Percentiles rank a stretch among this genome's conserved stretches.
Conservation (phyloP, 208 protist species). For the Crithidia expoeki region DNA sequence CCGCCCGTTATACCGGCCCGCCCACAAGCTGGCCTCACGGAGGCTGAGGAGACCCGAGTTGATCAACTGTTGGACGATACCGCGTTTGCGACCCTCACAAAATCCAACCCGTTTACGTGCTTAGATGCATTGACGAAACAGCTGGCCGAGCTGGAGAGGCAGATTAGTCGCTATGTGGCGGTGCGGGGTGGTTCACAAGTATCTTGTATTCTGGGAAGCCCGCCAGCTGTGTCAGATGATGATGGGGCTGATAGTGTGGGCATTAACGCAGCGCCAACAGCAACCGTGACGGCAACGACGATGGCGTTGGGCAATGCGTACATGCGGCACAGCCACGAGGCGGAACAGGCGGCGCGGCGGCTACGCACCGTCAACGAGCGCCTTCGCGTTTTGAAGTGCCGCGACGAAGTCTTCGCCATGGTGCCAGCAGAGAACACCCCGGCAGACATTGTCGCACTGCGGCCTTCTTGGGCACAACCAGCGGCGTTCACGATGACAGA, state of each 20-base stretch:
- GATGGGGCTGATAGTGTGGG: neutral
- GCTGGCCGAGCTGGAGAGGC: conserved; percentile 9
- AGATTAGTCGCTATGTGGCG: conserved; percentile 16
- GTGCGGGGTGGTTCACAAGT: neutral
- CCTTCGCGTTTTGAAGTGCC: conserved; percentile 29
- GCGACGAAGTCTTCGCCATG: conserved; percentile 21
- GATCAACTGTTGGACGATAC: conserved; percentile 39
- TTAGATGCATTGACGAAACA: conserved; percentile 20
- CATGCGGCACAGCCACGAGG: conserved; percentile 37
- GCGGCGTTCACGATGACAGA: conserved; percentile 15
- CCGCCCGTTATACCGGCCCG: conserved; percentile 21
- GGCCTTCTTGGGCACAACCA: conserved; percentile 26
- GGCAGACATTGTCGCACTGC: conserved; percentile 1
- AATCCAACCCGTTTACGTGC: conserved; percentile 39
- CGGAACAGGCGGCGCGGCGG: conserved; percentile 11
- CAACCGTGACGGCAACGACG: neutral
- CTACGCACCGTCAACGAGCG: conserved; percentile 49
- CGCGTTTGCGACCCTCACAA: conserved; percentile 14
- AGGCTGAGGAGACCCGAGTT: conserved; percentile 51
- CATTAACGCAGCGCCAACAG: neutral
- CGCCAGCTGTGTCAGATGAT: neutral
- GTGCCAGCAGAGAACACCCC: conserved; percentile 19
- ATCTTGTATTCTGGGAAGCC: neutral
- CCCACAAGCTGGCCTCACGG: conserved; percentile 15
- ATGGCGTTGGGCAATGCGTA: conserved; percentile 51